A percentile compares a stretch with the other conserved stretches of the same genome.
phyloP scores from a whole-genome alignment of 2,329 filamentous ascomycete genomes.

The Fusarium sp. region DNA sequence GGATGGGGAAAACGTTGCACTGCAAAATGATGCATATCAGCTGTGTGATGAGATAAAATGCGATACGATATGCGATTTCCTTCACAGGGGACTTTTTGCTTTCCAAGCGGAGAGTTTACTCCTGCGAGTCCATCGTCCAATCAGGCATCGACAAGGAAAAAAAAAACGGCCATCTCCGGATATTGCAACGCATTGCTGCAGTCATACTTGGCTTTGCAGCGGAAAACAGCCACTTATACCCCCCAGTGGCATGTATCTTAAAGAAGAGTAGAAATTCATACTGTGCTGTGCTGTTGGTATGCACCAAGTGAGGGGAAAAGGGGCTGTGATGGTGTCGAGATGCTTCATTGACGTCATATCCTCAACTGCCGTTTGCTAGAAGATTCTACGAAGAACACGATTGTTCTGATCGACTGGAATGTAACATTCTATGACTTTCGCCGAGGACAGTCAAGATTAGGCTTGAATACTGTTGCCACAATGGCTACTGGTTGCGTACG shows the following conservation, averaged over 20 bases:
- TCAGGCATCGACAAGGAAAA: neutral
- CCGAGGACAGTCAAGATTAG: neutral
- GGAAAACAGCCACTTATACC: neutral
- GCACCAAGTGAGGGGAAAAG: slow-evolving; percentile 4
- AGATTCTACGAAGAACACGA: slow-evolving; percentile 6
- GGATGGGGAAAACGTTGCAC: neutral
- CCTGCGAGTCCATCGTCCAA: slow-evolving; percentile 11
- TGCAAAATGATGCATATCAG: neutral
- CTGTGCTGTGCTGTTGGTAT: neutral
- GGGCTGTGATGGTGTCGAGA: slow-evolving; percentile 15
- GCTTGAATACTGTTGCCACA: neutral
- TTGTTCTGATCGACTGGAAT: neutral
- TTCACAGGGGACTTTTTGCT: neutral
- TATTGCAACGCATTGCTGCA: neutral
- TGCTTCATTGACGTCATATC: slow-evolving; percentile 40
- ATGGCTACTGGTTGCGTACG: neutral
- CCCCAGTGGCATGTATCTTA: slow-evolving; percentile 20
- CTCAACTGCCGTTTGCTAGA: neutral
- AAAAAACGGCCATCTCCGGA: neutral
- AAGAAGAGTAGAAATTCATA: neutral
- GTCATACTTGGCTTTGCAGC: neutral
- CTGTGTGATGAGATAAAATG: neutral
- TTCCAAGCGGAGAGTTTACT: slow-evolving; percentile 36
- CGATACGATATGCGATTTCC: neutral
- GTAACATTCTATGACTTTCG: neutral